These are phyloP conservation scores for Hanseniaspora uvarum DNA, from an alignment of 1,139 yeast genomes.

Conservation along the genomic window DNA sequence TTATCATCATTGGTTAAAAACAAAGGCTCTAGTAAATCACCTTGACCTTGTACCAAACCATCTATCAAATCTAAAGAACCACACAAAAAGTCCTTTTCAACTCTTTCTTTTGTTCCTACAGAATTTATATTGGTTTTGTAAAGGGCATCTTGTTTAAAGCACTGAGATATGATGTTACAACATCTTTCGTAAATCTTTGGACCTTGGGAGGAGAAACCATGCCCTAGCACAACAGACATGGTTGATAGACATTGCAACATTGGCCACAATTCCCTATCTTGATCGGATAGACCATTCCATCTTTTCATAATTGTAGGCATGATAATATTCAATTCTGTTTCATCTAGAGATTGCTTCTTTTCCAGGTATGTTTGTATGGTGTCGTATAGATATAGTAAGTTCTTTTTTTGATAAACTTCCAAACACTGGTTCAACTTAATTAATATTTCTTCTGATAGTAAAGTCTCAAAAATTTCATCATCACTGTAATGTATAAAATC, in stretches of 20 bases:
- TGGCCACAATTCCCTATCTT: constrained; percentile 82
- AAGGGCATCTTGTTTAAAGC: constrained; percentile 57
- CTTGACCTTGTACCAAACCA: constrained; percentile 85
- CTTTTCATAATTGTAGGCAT: constrained; percentile 72
- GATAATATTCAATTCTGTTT: constrained; percentile 48
- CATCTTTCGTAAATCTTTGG: constrained; percentile 80
- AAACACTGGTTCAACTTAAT: constrained; percentile 67
- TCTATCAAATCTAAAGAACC: constrained; percentile 83
- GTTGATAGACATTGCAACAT: constrained; percentile 85
- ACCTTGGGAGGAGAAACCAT: constrained; percentile 79
- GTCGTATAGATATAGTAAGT: constrained; percentile 72
- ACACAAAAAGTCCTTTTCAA: constrained; percentile 84
- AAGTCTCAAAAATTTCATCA: constrained; percentile 42
- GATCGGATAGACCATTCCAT: constrained; percentile 67
- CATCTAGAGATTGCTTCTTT: constrained; percentile 43
- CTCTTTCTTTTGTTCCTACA: constrained; percentile 43
- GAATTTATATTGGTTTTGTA: constrained; percentile 51
- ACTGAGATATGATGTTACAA: constrained; percentile 52
- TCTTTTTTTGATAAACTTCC: constrained; percentile 66
- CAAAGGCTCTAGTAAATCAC: constrained; percentile 44
- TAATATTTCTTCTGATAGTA: constrained; percentile 53
- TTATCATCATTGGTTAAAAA: constrained; percentile 35
- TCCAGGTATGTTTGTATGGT: constrained; percentile 89
- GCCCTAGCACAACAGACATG: constrained; percentile 79
- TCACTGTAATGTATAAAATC: constrained; percentile 73